Evolutionary conservation across 495 filamentous ascomycete genomes (phyloP).

Genomic region (Penicillium salamii): DNA sequence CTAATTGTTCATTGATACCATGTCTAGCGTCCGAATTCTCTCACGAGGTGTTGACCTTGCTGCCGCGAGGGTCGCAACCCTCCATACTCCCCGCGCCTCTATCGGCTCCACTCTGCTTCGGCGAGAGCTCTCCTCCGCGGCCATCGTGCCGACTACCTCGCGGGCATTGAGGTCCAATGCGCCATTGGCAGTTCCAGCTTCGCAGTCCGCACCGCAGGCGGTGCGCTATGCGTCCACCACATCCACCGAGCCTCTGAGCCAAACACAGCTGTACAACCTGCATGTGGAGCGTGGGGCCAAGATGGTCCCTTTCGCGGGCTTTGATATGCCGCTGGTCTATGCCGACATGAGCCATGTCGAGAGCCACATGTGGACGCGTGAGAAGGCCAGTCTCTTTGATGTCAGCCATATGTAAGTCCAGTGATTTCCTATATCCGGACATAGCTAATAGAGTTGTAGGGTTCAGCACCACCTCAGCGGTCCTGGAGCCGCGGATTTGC

Average conservation of each 20-base stretch:
- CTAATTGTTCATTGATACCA: slow-evolving; percentile 18
- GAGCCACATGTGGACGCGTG: slow-evolving; percentile 84
- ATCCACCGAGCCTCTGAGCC: slow-evolving; percentile 52
- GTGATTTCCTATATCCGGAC: too few relatives aligned
- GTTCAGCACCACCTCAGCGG: slow-evolving; percentile 72
- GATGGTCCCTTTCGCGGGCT: slow-evolving; percentile 97
- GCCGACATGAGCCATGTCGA: slow-evolving; percentile 66
- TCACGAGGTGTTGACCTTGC: slow-evolving; percentile 33
- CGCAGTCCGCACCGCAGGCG: slow-evolving; percentile 16
- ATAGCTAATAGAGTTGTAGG: too few relatives aligned
- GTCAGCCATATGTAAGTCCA: slow-evolving; percentile 55
- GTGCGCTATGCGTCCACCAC: slow-evolving; percentile 60
- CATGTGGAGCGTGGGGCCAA: slow-evolving; percentile 78
- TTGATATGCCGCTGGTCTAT: slow-evolving; percentile 91
- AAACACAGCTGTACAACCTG: slow-evolving; percentile 81
- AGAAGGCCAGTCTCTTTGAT: slow-evolving; percentile 87
- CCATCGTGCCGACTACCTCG: slow-evolving; percentile 19
- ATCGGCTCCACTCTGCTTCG: slow-evolving; percentile 38
- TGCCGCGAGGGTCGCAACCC: slow-evolving; percentile 27
- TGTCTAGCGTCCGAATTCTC: slow-evolving; percentile 36
- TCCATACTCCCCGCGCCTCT: slow-evolving; percentile 30
- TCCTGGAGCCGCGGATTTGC: slow-evolving; percentile 70
- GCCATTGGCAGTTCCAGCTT: slow-evolving; percentile 11
- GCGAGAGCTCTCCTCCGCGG: slow-evolving; percentile 36
- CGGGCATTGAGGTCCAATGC: slow-evolving; percentile 18